Evolutionary conservation across 176 grass and related monocot genomes (phyloP).

Genomic region (Musa schizocarpa): DNA sequence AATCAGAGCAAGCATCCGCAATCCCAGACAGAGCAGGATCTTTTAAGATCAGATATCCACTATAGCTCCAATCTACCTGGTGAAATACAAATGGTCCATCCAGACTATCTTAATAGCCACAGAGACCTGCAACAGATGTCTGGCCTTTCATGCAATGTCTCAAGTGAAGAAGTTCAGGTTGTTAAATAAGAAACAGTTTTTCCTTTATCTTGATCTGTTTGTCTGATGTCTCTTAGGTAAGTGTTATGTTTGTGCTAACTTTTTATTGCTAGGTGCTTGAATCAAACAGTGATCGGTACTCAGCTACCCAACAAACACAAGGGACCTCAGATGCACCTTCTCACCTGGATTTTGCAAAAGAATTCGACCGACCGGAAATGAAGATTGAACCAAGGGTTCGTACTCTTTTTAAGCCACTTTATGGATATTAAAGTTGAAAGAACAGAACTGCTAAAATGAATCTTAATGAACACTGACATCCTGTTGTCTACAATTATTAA

Average conservation of each 20-base stretch:
- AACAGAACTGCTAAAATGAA: neutral
- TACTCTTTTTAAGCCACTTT: neutral
- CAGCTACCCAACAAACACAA: constrained; percentile 19
- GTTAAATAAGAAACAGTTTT: neutral
- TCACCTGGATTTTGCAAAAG: constrained; percentile 23
- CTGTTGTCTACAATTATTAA: neutral
- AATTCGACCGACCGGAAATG: constrained; percentile 41
- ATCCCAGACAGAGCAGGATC: constrained; percentile 44
- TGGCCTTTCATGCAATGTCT: constrained; percentile 20
- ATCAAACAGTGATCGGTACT: constrained; percentile 24
- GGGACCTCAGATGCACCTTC: constrained; percentile 24
- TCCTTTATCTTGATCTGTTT: neutral
- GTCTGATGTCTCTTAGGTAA: neutral
- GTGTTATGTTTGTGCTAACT: neutral
- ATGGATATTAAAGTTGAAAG: neutral
- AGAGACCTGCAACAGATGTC: constrained; percentile 32
- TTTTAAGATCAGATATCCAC: constrained; percentile 27
- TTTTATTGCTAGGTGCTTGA: constrained; percentile 34
- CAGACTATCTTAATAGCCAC: constrained; percentile 32
- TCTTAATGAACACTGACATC: neutral
- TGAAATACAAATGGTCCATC: constrained; percentile 35
- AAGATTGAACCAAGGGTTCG: constrained; percentile 53
- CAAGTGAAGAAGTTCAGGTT: constrained; percentile 52
- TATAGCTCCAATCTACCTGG: constrained; percentile 28
- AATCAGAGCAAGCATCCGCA: constrained; percentile 43